Conservation (phyloP, 352 stramenopile genomes). For the Phytopythium boreale region DNA sequence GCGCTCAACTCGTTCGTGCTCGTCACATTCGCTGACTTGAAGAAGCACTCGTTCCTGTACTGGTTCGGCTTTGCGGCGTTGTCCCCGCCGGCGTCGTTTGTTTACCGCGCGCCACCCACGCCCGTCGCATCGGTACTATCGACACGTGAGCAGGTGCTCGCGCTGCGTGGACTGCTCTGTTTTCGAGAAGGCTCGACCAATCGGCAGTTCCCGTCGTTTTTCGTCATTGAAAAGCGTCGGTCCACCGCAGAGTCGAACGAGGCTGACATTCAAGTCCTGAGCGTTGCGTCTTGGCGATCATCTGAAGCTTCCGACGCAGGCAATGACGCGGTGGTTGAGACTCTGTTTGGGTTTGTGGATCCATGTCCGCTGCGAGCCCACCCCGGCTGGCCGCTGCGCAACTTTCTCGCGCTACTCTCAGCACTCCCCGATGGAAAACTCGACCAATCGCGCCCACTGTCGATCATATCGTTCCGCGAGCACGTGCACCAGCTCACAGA, state of each 20-base stretch:
- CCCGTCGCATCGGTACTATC: slow-evolving; percentile 35
- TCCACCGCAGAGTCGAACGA: slow-evolving; percentile 5
- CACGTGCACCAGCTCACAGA: slow-evolving; percentile 51
- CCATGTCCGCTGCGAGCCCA: slow-evolving; percentile 71
- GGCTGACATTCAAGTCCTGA: slow-evolving; percentile 22
- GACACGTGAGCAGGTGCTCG: slow-evolving; percentile 28
- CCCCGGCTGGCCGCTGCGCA: slow-evolving; percentile 87
- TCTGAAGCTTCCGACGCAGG: not conserved
- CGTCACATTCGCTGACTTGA: slow-evolving; percentile 91
- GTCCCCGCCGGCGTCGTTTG: slow-evolving; percentile 32
- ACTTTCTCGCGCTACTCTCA: slow-evolving; percentile 72
- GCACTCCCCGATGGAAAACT: slow-evolving; percentile 32
- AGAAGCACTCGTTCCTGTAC: slow-evolving; percentile 92
- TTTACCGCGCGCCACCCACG: slow-evolving; percentile 22
- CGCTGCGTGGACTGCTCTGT: slow-evolving; percentile 38
- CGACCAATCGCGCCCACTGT: slow-evolving; percentile 25
- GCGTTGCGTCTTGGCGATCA: slow-evolving; percentile 28
- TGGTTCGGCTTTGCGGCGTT: slow-evolving; percentile 92
- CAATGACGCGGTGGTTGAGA: slow-evolving; percentile 19
- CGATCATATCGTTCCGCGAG: slow-evolving; percentile 71
- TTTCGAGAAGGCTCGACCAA: slow-evolving; percentile 24
- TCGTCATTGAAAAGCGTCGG: slow-evolving; percentile 49
- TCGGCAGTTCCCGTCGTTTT: slow-evolving; percentile 53
- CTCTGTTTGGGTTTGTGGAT: slow-evolving; percentile 88
- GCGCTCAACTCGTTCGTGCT: slow-evolving; percentile 85